These are phyloP conservation scores for Colletotrichum filicis DNA, from an alignment of 2,329 filamentous ascomycete species.

Conservation along the genomic window DNA sequence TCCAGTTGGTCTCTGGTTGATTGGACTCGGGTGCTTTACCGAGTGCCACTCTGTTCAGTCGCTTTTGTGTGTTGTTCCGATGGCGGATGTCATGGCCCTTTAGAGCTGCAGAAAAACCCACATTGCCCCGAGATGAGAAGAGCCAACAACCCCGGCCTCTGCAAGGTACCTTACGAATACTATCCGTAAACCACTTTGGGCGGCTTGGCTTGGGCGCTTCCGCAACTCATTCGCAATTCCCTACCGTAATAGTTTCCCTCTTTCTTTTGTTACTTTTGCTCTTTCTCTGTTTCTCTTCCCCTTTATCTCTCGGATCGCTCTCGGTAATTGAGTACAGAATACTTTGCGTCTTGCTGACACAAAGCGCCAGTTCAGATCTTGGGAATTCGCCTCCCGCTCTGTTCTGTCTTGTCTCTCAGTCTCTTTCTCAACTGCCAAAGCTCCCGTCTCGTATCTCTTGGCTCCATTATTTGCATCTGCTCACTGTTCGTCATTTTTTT, in stretches of 20 bases:
- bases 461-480: not conserved
- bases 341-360: not conserved
- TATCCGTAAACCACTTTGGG: not conserved
- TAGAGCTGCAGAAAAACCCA: conserved; percentile 2
- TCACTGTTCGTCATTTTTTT: not conserved
- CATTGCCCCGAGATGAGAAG: conserved; percentile 1
- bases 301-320: not conserved
- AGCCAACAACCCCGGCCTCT: conserved; percentile 4
- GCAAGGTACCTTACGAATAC: not conserved
- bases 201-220: conserved; percentile 12
- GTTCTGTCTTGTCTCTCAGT: not conserved
- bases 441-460: not conserved
- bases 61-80: conserved; percentile 10
- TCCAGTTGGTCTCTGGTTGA: not conserved
- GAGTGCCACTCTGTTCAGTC: not conserved
- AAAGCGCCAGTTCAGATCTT: not conserved
- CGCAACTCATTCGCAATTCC: not conserved
- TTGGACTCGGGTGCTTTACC: not conserved
- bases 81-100: conserved; percentile 15
- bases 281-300: not conserved
- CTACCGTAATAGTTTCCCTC: not conserved
- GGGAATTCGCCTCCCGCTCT: not conserved
- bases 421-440: not conserved
- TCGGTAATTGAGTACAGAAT: not conserved
- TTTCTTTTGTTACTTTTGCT: not conserved